These are phyloP conservation scores for Flueggea neowawraea DNA, from an alignment of 441 rosid genomes.

Conservation along the genomic window DNA sequence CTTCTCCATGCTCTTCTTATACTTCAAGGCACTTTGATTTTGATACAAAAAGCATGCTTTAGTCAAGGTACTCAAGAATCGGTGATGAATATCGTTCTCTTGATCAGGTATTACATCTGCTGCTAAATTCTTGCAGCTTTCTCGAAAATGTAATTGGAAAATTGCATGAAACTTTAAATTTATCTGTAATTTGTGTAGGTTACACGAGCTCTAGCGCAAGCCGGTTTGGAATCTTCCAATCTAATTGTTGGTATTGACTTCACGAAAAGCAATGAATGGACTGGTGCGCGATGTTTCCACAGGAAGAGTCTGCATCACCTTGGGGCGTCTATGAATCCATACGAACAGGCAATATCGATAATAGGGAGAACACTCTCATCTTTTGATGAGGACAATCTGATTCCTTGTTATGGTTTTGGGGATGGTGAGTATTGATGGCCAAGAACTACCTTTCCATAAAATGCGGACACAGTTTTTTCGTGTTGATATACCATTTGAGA, in stretches of 20 bases:
- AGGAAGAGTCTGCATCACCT: slow-evolving; percentile 56
- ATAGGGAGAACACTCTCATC: slow-evolving; percentile 58
- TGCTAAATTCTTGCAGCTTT: background rate
- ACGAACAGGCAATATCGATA: slow-evolving; percentile 72
- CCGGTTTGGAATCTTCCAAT: slow-evolving; percentile 94
- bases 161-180: background rate
- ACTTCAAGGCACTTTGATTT: slow-evolving; percentile 10
- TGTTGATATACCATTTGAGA: no score
- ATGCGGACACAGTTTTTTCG: no score
- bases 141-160: background rate
- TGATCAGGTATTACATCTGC: slow-evolving; percentile 23
- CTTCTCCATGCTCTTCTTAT: no score
- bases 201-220: slow-evolving; percentile 60
- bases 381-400: slow-evolving; percentile 72
- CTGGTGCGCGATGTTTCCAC: slow-evolving; percentile 61
- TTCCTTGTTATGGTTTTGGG: slow-evolving; percentile 83
- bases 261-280: slow-evolving; percentile 94
- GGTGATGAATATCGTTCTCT: slow-evolving; percentile 32
- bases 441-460: no score
- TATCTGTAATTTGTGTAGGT: slow-evolving; percentile 35
- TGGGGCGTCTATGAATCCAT: slow-evolving; percentile 49
- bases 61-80: slow-evolving; percentile 26
- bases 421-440: slow-evolving; percentile 38
- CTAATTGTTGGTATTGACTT: slow-evolving; percentile 83
- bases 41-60: slow-evolving; percentile 20